Evolutionary conservation across 805 yeast genomes (phyloP), one percentile per base, ranked within the genome.

Genomic region (Candida ortonii): DNA sequence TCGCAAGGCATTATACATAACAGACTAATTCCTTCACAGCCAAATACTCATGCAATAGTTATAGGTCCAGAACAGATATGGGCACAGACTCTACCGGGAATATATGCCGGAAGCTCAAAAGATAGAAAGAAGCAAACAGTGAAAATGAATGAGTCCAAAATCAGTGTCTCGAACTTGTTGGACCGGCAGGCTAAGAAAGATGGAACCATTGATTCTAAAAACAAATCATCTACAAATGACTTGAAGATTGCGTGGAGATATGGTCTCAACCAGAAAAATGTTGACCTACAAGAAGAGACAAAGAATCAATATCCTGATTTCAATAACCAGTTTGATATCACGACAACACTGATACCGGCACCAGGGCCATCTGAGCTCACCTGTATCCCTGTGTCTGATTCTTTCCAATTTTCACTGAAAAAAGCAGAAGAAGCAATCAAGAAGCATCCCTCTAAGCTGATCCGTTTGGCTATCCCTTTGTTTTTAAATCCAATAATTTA

Each of bases 231-330:
- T n/a, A n/a, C n/a, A n/a, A 54, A 62, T 5, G 85, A 81, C 44
- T 64, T 89, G 70, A 84, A 80, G 53, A 89, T 89, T 47, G 97
- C 97, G 1, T 89, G 97, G 97, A 73, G 97, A 50, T 89, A 89
- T 52, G 93, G 90, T 0, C 49, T 71, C 31, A 61, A 67, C 34
- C 66, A 65, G 16, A 64, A 65, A 31, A 62, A 59, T 36, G 47
- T 52, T 33, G 55, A 45, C 46, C 51, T 38, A 24, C 43, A 28
- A 36, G 50, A 40, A 28, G 58, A 49, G 9, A 58, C 59, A 24
- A 68, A 40, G 11, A 36, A 55, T 1, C 61, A 48, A 68, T 50
- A 60, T 46, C 79, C 79, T 25, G 56, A 78, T 44, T 86, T 77
- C 56, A 72, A 61, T 39, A 66, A 77, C 40, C 81, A 76, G 44